phyloP scores from a whole-genome alignment of 2,329 filamentous ascomycete genomes.

The Ascochyta fabae region DNA sequence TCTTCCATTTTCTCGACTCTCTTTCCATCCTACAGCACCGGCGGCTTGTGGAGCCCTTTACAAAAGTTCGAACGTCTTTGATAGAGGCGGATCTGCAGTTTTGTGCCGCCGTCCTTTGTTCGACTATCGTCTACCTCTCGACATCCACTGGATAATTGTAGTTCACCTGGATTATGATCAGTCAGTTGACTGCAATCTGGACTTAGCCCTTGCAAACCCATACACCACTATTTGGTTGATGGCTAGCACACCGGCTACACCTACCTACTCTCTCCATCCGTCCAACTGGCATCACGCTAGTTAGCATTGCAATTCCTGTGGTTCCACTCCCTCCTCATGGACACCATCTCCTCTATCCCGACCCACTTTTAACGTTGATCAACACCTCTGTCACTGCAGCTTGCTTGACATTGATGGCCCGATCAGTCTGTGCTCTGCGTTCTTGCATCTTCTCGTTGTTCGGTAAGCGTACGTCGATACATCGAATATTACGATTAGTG shows the following conservation, averaged over 20 bases:
- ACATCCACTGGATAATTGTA: conserved; percentile 17
- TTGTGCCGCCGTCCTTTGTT: conserved; percentile 9
- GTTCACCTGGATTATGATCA: conserved; percentile 1
- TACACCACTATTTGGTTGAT: background rate
- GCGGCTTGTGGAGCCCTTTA: conserved; percentile 9
- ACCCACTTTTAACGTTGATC: conserved; percentile 13
- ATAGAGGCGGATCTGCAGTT: conserved; percentile 9
- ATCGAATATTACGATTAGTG: background rate
- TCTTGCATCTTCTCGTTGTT: background rate
- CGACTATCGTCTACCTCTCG: conserved; percentile 13
- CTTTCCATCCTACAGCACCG: conserved; percentile 11
- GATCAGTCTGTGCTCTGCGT: conserved; percentile 9
- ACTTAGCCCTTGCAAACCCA: background rate
- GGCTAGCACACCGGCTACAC: background rate
- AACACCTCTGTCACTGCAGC: background rate
- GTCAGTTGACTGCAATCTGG: background rate
- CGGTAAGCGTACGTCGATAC: background rate
- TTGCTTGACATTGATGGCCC: background rate
- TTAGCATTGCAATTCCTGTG: conserved; percentile 2
- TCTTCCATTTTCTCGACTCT: conserved; percentile 1
- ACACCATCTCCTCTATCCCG: conserved; percentile 4
- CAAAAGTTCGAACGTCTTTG: conserved; percentile 15
- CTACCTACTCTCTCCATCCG: background rate
- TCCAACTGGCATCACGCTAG: conserved; percentile 3
- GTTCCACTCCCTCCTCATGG: conserved; percentile 15